Conservation (phyloP, 2,329 filamentous ascomycete genomes). For the Ophiostoma novo-ulmi region DNA sequence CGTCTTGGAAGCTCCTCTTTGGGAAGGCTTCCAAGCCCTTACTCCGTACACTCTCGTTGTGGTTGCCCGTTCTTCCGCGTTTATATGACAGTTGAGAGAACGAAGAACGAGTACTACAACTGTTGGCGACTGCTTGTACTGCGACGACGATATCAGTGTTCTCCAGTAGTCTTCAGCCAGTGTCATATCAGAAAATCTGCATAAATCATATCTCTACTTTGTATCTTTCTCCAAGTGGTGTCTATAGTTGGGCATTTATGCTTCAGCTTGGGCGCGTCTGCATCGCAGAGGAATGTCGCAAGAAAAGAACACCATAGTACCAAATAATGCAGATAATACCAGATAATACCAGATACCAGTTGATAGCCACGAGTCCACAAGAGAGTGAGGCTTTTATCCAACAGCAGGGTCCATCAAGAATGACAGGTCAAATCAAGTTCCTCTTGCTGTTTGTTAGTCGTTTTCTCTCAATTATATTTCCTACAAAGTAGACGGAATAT, state of each 20-base stretch:
- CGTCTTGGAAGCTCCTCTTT: background rate
- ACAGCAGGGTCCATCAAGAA: background rate
- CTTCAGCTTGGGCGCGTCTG: slow-evolving; percentile 5
- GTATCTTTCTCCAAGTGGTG: background rate
- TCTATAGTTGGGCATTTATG: slow-evolving; percentile 10
- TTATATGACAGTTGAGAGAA: background rate
- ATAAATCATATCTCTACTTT: background rate
- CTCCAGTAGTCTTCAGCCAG: no score
- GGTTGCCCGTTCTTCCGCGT: slow-evolving; percentile 1
- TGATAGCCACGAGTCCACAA: no score
- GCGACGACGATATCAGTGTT: no score
- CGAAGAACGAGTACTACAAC: no score
- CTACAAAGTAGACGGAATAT: background rate
- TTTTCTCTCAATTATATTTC: background rate
- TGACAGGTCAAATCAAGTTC: slow-evolving; percentile 7
- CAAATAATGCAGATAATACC: background rate
- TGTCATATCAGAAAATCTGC: no score
- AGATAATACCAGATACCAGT: background rate
- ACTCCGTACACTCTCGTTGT: background rate
- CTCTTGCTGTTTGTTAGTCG: background rate
- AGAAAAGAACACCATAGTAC: background rate
- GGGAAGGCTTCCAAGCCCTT: background rate
- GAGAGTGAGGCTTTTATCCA: slow-evolving; percentile 6
- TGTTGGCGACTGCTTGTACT: no score
- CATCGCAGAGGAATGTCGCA: background rate